These are phyloP conservation scores for Aspergillus taichungensis DNA, from an alignment of 495 filamentous ascomycete genomes.

Conservation along the genomic window DNA sequence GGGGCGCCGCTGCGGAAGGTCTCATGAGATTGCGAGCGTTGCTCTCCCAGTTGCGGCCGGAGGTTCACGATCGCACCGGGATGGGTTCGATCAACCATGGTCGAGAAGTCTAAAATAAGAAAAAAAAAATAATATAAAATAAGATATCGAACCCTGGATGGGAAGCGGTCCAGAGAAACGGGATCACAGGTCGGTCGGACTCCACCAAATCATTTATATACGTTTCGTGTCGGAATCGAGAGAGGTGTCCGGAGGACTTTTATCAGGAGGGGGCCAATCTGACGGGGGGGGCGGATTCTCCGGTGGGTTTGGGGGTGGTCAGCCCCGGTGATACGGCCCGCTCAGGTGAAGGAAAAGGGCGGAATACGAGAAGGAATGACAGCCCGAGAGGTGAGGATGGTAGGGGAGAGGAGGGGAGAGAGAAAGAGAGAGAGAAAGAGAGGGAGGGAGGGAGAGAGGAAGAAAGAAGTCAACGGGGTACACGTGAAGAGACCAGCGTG, in stretches of 20 bases:
- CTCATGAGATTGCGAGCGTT: conserved; percentile 54
- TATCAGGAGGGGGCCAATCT: no score
- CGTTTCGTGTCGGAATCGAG: no score
- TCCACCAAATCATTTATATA: not conserved
- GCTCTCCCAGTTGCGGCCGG: conserved; percentile 52
- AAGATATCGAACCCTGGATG: no score
- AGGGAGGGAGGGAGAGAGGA: not conserved
- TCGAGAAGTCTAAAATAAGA: no score
- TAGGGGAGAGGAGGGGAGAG: not conserved
- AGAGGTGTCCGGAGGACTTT: no score
- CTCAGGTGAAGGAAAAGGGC: not conserved
- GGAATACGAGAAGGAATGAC: conserved; percentile 31
- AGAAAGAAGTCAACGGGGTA: not conserved
- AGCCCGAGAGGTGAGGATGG: conserved; percentile 18
- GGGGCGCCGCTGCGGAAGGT: conserved; percentile 43
- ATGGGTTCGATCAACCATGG: not conserved
- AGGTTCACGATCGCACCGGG: conserved; percentile 36
- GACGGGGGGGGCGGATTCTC: no score
- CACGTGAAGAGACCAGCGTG: no score
- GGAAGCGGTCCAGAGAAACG: not conserved
- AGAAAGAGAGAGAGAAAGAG: not conserved
- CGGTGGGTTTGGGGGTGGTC: not conserved
- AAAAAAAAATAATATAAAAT: not conserved
- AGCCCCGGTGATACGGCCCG: not conserved
- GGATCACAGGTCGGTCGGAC: not conserved